phyloP scores from a whole-genome alignment of 495 filamentous ascomycete species.

The Astrothelium macrocarpum region DNA sequence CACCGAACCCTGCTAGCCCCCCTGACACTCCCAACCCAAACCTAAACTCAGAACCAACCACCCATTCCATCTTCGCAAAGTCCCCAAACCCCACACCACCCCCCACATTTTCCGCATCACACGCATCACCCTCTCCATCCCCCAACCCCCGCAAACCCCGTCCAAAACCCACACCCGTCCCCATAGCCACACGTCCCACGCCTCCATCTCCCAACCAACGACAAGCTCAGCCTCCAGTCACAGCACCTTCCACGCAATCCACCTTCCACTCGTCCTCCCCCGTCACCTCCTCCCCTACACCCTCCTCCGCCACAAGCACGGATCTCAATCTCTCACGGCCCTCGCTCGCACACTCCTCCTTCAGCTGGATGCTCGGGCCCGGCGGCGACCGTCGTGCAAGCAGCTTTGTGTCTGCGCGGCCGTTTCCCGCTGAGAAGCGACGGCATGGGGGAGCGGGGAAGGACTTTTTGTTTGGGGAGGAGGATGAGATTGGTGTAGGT shows the following conservation, averaged over 20 bases:
- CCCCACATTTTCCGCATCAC: not conserved
- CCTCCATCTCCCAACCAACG: not conserved
- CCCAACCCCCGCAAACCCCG: not conserved
- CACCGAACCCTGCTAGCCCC: not conserved
- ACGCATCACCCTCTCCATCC: not conserved
- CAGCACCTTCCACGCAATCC: constrained; percentile 10
- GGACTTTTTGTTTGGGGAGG: constrained; percentile 26
- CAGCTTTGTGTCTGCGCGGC: constrained; percentile 12
- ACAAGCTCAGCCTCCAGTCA: not conserved
- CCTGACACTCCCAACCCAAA: constrained; percentile 4
- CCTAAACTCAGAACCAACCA: not conserved
- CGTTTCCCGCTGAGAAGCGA: constrained; percentile 19
- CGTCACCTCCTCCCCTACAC: too few relatives aligned
- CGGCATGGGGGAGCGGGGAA: constrained; percentile 11
- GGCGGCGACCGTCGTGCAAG: constrained; percentile 13
- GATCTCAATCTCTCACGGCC: constrained; percentile 39
- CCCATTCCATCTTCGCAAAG: not conserved
- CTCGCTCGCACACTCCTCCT: constrained; percentile 71
- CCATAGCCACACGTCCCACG: not conserved
- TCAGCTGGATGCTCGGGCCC: constrained; percentile 86
- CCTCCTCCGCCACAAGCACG: not conserved
- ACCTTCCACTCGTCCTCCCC: constrained; percentile 2
- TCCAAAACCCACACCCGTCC: not conserved
- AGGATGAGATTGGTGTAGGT: constrained; percentile 19
- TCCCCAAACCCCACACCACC: not conserved